Percentiles rank a stretch among this genome's conserved stretches.
Evolutionary conservation across 2,329 filamentous ascomycete species (phyloP).

Genomic region (Zymoseptoria brevis): DNA sequence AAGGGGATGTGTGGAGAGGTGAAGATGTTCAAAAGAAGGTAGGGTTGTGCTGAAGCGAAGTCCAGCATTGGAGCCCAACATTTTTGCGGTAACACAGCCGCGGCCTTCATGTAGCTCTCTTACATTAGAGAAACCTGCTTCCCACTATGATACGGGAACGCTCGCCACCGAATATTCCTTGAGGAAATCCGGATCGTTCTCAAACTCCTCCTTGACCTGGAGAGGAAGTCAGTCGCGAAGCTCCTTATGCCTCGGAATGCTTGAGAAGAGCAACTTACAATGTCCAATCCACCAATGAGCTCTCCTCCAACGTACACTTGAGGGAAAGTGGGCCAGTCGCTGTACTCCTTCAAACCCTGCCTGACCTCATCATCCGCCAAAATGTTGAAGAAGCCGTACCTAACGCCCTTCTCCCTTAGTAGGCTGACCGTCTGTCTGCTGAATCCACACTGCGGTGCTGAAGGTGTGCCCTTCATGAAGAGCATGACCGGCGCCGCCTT

Average conservation of each 20-base stretch:
- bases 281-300: slow-evolving; percentile 87
- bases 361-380: slow-evolving; percentile 94
- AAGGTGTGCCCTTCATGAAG: slow-evolving; percentile 96
- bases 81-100: no score
- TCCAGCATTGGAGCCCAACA: no score
- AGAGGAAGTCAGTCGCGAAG: slow-evolving; percentile 19
- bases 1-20: no score
- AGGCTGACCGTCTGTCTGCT: slow-evolving; percentile 81
- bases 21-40: no score
- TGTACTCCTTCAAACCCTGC: slow-evolving; percentile 91
- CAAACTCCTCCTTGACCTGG: slow-evolving; percentile 88
- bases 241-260: neutral
- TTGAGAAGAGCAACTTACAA: slow-evolving; percentile 55
- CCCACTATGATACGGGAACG: neutral
- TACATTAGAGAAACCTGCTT: no score
- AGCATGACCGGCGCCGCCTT: slow-evolving; percentile 97
- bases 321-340: slow-evolving; percentile 97
- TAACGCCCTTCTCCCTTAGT: slow-evolving; percentile 78
- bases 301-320: slow-evolving; percentile 90
- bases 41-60: no score
- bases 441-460: slow-evolving; percentile 82
- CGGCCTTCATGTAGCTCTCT: no score
- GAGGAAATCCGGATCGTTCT: slow-evolving; percentile 75
- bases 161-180: slow-evolving; percentile 53
- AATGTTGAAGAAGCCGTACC: slow-evolving; percentile 99